Evolutionary conservation across 768 basidiomycete genomes (phyloP).

Genomic region (Rossbeevera mucosa): DNA sequence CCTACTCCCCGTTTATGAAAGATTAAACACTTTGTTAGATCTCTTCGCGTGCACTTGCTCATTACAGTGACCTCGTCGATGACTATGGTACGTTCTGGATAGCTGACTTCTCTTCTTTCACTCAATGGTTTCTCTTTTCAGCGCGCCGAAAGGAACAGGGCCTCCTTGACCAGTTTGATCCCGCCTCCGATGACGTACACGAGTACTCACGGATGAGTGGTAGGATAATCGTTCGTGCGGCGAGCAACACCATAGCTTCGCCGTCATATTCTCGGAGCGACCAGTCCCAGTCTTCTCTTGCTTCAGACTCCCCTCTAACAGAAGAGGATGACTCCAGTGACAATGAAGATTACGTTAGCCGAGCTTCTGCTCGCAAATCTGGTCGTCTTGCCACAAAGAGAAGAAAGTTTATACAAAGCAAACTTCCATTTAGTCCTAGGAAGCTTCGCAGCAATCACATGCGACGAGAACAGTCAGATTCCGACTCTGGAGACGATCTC

Average conservation of each 20-base stretch:
- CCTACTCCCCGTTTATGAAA: background rate
- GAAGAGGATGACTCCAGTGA: conserved; percentile 26
- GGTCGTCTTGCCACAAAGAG: conserved; percentile 10
- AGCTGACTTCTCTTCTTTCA: background rate
- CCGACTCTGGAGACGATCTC: conserved; percentile 38
- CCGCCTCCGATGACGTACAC: conserved; percentile 50
- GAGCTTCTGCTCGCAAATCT: conserved; percentile 12
- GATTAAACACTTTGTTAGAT: conserved; percentile 35
- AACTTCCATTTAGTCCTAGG: conserved; percentile 64
- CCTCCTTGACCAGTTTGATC: conserved; percentile 52
- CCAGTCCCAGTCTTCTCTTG: conserved; percentile 1
- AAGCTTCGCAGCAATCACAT: conserved; percentile 44
- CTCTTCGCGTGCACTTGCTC: conserved; percentile 35
- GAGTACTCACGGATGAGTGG: conserved; percentile 51
- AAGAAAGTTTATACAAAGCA: conserved; percentile 18
- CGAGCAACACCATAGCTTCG: background rate
- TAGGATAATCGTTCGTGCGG: conserved; percentile 30
- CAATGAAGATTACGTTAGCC: conserved; percentile 8
- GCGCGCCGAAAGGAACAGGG: conserved; percentile 43
- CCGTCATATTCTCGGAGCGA: conserved; percentile 13
- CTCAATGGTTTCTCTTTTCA: conserved; percentile 25
- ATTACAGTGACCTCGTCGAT: conserved; percentile 44
- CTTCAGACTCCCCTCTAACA: conserved; percentile 18
- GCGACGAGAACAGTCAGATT: conserved; percentile 19
- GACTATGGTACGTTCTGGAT: conserved; percentile 47